These are phyloP conservation scores for Urochloa ruziziensis DNA, from an alignment of 176 grass and related monocot genomes.

Conservation along the genomic window DNA sequence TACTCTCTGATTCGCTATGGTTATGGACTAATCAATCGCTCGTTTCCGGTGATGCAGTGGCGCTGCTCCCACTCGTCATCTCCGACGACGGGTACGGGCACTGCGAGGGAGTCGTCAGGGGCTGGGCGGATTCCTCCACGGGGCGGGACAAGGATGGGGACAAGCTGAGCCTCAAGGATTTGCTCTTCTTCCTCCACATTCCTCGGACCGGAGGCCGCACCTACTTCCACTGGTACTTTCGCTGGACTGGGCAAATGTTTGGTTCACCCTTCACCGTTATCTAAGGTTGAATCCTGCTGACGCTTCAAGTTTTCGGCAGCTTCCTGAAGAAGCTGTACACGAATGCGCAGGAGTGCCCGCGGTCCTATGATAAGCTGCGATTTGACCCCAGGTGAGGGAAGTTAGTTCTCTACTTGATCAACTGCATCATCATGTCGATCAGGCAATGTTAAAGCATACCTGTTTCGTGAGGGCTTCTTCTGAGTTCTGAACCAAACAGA, in stretches of 20 bases:
- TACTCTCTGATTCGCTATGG: not conserved
- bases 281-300: not conserved
- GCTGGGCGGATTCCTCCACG: conserved; percentile 53
- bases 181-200: conserved; percentile 96
- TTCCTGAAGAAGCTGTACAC: conserved; percentile 91
- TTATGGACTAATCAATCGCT: not conserved
- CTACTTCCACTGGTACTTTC: conserved; percentile 81
- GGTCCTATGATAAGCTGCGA: conserved; percentile 85
- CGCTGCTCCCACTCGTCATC: not conserved
- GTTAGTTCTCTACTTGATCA: not conserved
- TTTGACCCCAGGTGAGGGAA: conserved; percentile 75
- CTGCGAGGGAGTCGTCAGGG: conserved; percentile 64
- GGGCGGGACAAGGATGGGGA: conserved; percentile 44
- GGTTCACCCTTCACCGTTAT: not conserved
- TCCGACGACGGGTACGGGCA: conserved; percentile 37
- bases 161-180: conserved; percentile 71
- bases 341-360: conserved; percentile 65
- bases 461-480: not conserved
- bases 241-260: not conserved
- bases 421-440: not conserved
- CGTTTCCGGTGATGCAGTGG: conserved; percentile 25
- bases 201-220: conserved; percentile 89
- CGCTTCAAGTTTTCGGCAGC: conserved; percentile 29
- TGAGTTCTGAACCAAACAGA: not conserved
- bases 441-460: not conserved